A percentile compares a stretch with the other conserved stretches of the same genome.
These are phyloP conservation scores for Solanum chmielewskii DNA, from an alignment of 257 asterid genomes.

Conservation along the genomic window DNA sequence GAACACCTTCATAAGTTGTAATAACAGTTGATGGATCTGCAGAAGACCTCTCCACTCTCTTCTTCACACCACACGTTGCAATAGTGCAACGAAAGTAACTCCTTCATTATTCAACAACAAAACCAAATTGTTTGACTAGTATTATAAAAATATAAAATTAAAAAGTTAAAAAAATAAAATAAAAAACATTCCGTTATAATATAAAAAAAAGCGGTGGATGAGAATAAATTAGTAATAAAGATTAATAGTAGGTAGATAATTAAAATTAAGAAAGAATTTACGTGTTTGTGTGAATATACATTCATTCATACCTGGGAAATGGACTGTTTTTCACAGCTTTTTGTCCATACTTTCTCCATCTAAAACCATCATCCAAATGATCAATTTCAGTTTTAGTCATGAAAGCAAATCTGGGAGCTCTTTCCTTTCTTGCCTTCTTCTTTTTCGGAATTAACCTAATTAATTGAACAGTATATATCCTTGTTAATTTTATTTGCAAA, in stretches of 20 bases:
- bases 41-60: constrained; percentile 74
- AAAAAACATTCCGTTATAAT: not conserved
- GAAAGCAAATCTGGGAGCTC: constrained; percentile 86
- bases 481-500: not conserved
- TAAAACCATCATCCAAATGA: constrained; percentile 86
- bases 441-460: constrained; percentile 59
- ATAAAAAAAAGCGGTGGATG: not conserved
- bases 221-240: not conserved
- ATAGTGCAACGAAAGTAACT: constrained; percentile 93
- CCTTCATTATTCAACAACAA: constrained; percentile 22
- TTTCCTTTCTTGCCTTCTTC: constrained; percentile 65
- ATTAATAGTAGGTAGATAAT: not conserved
- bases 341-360: constrained; percentile 97
- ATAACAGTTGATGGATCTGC: constrained; percentile 72
- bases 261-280: not conserved
- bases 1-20: constrained; percentile 89
- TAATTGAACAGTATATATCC: not conserved
- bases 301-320: constrained; percentile 48
- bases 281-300: not conserved
- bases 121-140: not conserved
- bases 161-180: not conserved
- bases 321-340: constrained; percentile 95
- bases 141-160: not conserved
- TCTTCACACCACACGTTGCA: constrained; percentile 79
- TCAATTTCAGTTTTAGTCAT: constrained; percentile 86